Evolutionary conservation across 257 asterid species (phyloP), one percentile per base, ranked within the genome.

Genomic region (Eustoma russellianum): DNA sequence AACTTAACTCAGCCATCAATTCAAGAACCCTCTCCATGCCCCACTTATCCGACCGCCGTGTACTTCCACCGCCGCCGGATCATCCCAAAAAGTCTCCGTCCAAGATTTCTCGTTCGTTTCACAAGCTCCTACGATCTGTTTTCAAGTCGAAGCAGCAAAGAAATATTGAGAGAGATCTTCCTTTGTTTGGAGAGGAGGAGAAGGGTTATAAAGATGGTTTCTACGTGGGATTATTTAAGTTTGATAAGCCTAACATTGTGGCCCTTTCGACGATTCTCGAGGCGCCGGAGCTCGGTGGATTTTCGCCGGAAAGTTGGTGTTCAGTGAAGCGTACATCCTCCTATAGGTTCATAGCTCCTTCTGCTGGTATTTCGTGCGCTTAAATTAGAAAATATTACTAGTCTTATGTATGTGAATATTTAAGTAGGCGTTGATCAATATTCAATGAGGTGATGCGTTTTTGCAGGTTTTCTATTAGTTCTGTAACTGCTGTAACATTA

Each of bases 21-120:
- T 74, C 95, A 5, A 56, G 79, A 72, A 74, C 79, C 13, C 73
- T 82, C 1, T 85, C 95, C 0, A 82, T 85, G 95, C 95, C 95
- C 24, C 95, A 85, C 57, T 63, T 85, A 50, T 63, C 87, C 50
- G 74, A 70, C 19, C 61, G 65, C 15, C 73, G 72, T 17, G 12
- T 59, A 13, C 68, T 45, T 41, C 50, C 17, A 8, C 64, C 57
- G n/a, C 60, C 70, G 17, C 1, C 53, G 10, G 30, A 48, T 46
- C 54, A 33, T 30, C 14, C 46, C 51, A 57, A 45, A 17, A 84
- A 73, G 60, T 78, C 66, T 51, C 9, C 68, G 11, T 74, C 85
- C 3, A 82, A 59, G 60, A 59, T 85, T 5, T 66, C 78, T 1
- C 73, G 93, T 12, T 77, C 95, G 9, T 55, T 85, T 52, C 76